Percentiles rank a stretch among this genome's conserved stretches.
phyloP scores from a whole-genome alignment of 1,139 yeast species.

The Lodderomyces orthopsilosis region DNA sequence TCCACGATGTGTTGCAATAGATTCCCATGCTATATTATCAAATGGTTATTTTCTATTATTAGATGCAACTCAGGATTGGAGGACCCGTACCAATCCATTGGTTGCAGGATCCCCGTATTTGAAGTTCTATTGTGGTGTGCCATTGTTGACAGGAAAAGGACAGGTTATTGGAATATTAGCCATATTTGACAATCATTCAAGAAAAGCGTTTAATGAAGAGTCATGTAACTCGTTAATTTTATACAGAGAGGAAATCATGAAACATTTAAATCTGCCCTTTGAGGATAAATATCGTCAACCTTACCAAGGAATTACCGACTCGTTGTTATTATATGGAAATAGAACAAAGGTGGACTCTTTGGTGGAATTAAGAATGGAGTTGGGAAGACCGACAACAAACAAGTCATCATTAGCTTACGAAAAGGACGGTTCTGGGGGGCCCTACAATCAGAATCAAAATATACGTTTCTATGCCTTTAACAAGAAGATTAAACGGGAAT shows the following conservation, averaged over 20 bases:
- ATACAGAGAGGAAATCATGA: slow-evolving; percentile 44
- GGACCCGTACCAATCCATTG: slow-evolving; percentile 57
- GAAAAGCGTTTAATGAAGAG: slow-evolving; percentile 34
- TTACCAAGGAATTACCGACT: slow-evolving; percentile 1
- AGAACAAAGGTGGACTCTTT: slow-evolving; percentile 13
- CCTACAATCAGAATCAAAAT: slow-evolving; percentile 48
- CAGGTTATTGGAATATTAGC: slow-evolving; percentile 59
- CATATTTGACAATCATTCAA: slow-evolving; percentile 51
- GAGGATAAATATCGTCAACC: slow-evolving; percentile 10
- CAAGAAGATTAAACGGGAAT: background rate
- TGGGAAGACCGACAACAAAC: slow-evolving; percentile 56
- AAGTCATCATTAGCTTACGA: slow-evolving; percentile 42
- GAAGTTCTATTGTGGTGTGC: slow-evolving; percentile 63
- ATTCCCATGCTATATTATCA: slow-evolving; percentile 65
- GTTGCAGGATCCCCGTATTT: slow-evolving; percentile 61
- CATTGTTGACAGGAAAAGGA: slow-evolving; percentile 39
- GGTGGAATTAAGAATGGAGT: slow-evolving; percentile 22
- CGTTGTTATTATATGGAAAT: slow-evolving; percentile 3
- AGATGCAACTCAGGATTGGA: slow-evolving; percentile 69
- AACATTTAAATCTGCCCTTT: slow-evolving; percentile 36
- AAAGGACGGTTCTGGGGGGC: slow-evolving; percentile 60
- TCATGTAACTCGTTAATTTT: slow-evolving; percentile 33
- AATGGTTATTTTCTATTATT: slow-evolving; percentile 48
- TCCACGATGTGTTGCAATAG: slow-evolving; percentile 57
- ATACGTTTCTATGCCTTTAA: slow-evolving; percentile 16